Percentiles rank a stretch among this genome's conserved stretches.
phyloP scores from a whole-genome alignment of 352 stramenopile species.

The Phytophthora podocarpi region DNA sequence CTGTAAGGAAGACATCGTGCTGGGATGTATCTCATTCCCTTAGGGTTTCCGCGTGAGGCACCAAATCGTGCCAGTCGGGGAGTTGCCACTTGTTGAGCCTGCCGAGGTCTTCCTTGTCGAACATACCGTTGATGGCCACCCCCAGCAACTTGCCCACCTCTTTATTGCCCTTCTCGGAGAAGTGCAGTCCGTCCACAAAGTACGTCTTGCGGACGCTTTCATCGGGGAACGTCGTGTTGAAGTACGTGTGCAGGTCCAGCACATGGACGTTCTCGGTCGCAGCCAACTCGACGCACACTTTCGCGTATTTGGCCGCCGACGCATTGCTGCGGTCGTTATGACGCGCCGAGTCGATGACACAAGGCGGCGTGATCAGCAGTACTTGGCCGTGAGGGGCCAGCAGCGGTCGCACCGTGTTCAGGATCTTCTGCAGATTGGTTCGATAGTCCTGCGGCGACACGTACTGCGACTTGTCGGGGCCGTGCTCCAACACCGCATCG shows the following conservation, averaged over 20 bases:
- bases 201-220: conserved; percentile 28
- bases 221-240: conserved; percentile 49
- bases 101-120: conserved; percentile 29
- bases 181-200: conserved; percentile 63
- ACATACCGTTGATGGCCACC: conserved; percentile 37
- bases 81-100: conserved; percentile 45
- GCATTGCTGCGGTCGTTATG: conserved; percentile 51
- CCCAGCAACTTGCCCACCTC: conserved; percentile 32
- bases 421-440: conserved; percentile 43
- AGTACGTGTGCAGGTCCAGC: conserved; percentile 57
- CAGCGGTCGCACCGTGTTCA: conserved; percentile 32
- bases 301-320: conserved; percentile 50
- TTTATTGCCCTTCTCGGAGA: conserved; percentile 54
- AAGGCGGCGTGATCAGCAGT: conserved; percentile 41
- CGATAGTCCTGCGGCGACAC: conserved; percentile 53
- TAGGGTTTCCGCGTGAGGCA: conserved; percentile 29
- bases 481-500: conserved; percentile 52
- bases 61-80: conserved; percentile 45
- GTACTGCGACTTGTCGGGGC: conserved; percentile 42
- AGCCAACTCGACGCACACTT: conserved; percentile 47
- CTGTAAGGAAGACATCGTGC: too few species aligned
- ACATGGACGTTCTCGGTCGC: conserved; percentile 39
- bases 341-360: conserved; percentile 45
- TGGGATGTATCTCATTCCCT: too few species aligned
- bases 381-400: conserved; percentile 29